Conservation (phyloP, 2,329 filamentous ascomycete species). For the Ophiosphaerella narmari region DNA sequence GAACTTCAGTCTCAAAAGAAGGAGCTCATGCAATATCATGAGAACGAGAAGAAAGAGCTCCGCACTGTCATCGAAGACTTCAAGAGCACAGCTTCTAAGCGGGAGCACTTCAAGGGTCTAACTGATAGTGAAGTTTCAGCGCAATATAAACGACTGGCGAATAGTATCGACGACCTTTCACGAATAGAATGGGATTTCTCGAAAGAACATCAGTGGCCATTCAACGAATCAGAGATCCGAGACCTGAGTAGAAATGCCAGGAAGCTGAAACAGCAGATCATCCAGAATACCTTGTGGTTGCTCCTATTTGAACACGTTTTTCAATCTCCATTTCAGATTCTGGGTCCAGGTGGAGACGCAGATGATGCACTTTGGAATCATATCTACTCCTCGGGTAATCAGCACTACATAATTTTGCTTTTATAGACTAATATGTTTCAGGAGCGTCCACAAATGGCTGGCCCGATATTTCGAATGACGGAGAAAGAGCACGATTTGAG, state of each 20-base stretch:
- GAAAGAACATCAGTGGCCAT: constrained; percentile 9
- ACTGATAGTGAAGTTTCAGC: constrained; percentile 10
- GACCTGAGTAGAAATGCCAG: constrained; percentile 6
- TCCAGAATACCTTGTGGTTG: constrained; percentile 16
- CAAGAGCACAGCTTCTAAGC: constrained; percentile 6
- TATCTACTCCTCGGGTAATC: constrained; percentile 9
- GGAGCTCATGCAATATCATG: background rate
- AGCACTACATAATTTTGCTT: background rate
- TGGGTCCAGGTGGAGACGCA: constrained; percentile 10
- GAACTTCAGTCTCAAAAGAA: background rate
- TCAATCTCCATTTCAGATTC: constrained; percentile 11
- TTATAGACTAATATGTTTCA: background rate
- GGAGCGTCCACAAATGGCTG: constrained; percentile 2
- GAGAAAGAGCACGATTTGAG: constrained; percentile 14
- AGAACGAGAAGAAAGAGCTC: background rate
- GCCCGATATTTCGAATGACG: constrained; percentile 6
- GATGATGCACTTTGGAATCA: constrained; percentile 9
- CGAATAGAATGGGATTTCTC: constrained; percentile 14
- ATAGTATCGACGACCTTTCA: constrained; percentile 12
- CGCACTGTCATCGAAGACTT: constrained; percentile 5
- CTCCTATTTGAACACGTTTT: constrained; percentile 13
- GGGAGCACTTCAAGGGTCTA: constrained; percentile 21
- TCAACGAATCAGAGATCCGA: constrained; percentile 5
- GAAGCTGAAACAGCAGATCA: constrained; percentile 15
- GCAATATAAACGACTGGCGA: constrained; percentile 8